phyloP scores from a whole-genome alignment of 2,329 filamentous ascomycete genomes.

The Monilinia polystroma region DNA sequence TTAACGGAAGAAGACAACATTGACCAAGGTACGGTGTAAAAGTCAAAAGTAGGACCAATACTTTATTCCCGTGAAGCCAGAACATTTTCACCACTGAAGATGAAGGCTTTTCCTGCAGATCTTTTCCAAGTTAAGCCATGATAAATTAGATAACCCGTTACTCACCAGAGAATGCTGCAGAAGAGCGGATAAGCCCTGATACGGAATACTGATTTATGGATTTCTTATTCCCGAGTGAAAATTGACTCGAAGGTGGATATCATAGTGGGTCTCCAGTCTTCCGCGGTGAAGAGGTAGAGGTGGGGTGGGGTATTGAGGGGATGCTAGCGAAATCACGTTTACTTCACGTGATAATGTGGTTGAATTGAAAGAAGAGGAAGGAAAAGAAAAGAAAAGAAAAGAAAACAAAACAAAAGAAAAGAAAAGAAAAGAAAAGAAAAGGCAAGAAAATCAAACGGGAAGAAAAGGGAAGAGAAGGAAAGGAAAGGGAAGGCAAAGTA shows the following conservation, averaged over 20 bases:
- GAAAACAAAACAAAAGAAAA: too few relatives aligned
- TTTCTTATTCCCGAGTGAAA: conserved; percentile 17
- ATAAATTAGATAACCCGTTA: conserved; percentile 15
- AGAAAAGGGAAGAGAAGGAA: too few relatives aligned
- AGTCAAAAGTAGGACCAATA: not conserved
- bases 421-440: too few relatives aligned
- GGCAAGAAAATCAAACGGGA: too few relatives aligned
- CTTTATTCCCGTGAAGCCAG: not conserved
- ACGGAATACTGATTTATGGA: not conserved
- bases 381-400: too few relatives aligned
- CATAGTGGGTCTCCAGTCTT: too few relatives aligned
- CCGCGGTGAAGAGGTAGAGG: too few relatives aligned
- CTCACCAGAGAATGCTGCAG: not conserved
- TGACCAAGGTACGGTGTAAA: not conserved
- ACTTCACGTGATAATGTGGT: too few relatives aligned
- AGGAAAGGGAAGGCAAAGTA: too few relatives aligned
- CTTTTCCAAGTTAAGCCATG: conserved; percentile 9
- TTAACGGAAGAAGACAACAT: not conserved
- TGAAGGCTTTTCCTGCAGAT: conserved; percentile 4
- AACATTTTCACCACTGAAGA: not conserved
- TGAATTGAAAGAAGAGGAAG: too few relatives aligned
- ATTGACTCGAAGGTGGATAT: not conserved
- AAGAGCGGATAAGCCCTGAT: conserved; percentile 3
- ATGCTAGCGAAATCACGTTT: too few relatives aligned
- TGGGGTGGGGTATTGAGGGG: too few relatives aligned